These are phyloP conservation scores for Curvularia hawaiiensis DNA, from an alignment of 2,329 filamentous ascomycete species.

Conservation along the genomic window DNA sequence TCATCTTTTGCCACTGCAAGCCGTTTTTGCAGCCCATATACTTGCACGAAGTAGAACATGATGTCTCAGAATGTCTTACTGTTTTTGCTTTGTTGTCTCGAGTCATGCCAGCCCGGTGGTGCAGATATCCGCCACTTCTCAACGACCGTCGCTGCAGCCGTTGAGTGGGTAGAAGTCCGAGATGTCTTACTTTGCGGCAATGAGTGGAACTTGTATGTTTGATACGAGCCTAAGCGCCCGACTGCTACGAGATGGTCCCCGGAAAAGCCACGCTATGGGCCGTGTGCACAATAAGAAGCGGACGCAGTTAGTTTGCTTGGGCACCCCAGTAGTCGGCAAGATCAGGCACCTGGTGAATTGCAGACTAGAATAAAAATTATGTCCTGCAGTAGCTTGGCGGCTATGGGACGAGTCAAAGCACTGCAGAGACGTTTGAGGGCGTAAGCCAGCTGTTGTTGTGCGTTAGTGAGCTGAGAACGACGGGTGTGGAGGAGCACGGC, in stretches of 20 bases:
- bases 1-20: neutral
- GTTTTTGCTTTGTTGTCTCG: neutral
- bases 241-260: neutral
- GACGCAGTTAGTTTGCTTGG: slow-evolving; percentile 10
- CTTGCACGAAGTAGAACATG: neutral
- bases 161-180: slow-evolving; percentile 8
- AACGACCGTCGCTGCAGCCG: slow-evolving; percentile 18
- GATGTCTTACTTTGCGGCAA: slow-evolving; percentile 21
- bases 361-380: neutral
- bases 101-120: neutral
- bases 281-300: neutral
- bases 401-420: slow-evolving; percentile 6
- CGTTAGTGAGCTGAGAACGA: slow-evolving; percentile 2
- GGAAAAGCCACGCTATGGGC: neutral
- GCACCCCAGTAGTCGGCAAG: neutral
- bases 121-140: neutral
- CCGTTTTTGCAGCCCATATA: slow-evolving; percentile 2
- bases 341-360: neutral
- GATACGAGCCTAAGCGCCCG: slow-evolving; percentile 2
- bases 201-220: slow-evolving; percentile 6
- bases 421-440: neutral
- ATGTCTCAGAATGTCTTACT: neutral
- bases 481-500: neutral
- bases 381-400: slow-evolving; percentile 16
- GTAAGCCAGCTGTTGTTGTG: neutral